Evolutionary conservation across 2,329 filamentous ascomycete species (phyloP).

Genomic region (Colletotrichum spaethianum): DNA sequence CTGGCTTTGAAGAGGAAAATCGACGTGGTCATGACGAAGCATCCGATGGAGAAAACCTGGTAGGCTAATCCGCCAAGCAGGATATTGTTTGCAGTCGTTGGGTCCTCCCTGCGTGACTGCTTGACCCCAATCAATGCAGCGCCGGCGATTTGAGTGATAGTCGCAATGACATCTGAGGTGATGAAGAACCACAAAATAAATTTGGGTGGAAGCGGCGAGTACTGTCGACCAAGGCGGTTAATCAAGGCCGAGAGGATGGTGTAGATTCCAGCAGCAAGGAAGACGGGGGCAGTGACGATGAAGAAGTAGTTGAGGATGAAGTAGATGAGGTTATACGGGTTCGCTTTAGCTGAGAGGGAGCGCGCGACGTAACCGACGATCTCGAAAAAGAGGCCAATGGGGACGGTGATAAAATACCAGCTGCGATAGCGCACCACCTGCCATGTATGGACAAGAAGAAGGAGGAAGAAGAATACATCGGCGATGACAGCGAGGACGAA

Average conservation of each 20-base stretch:
- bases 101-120: slow-evolving; percentile 63
- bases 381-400: slow-evolving; percentile 62
- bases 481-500: slow-evolving; percentile 60
- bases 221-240: slow-evolving; percentile 56
- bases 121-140: slow-evolving; percentile 67
- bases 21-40: slow-evolving; percentile 61
- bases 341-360: slow-evolving; percentile 60
- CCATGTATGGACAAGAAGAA: slow-evolving; percentile 54
- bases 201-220: slow-evolving; percentile 61
- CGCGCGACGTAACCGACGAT: slow-evolving; percentile 65
- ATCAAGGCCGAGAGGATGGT: slow-evolving; percentile 67
- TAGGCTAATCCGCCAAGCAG: slow-evolving; percentile 68
- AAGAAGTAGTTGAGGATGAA: slow-evolving; percentile 74
- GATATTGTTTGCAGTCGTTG: slow-evolving; percentile 67
- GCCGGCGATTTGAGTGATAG: slow-evolving; percentile 66
- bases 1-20: slow-evolving; percentile 58
- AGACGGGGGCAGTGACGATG: slow-evolving; percentile 72
- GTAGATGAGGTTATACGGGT: slow-evolving; percentile 68
- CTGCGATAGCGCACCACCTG: slow-evolving; percentile 55
- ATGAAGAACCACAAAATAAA: slow-evolving; percentile 69
- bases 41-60: slow-evolving; percentile 66
- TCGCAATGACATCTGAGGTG: slow-evolving; percentile 66
- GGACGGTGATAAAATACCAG: slow-evolving; percentile 63
- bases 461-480: slow-evolving; percentile 59
- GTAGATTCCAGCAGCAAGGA: slow-evolving; percentile 70